Evolutionary conservation across 257 asterid genomes (phyloP).

Genomic region (Penstemon newberryi): DNA sequence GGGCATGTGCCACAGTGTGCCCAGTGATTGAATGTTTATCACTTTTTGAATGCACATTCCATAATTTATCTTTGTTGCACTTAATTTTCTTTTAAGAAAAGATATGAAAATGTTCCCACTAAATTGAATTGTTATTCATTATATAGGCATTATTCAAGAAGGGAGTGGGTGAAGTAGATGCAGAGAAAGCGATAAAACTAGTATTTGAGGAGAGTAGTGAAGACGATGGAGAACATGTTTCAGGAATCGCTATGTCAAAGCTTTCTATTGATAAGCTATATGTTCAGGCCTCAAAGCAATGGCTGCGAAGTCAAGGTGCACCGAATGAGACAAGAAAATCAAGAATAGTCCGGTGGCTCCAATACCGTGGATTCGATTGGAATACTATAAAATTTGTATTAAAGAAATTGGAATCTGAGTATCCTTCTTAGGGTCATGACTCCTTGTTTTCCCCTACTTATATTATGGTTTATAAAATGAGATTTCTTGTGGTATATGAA

Average conservation of each 20-base stretch:
- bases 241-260: slow-evolving; percentile 62
- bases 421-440: no score
- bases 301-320: slow-evolving; percentile 60
- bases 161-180: slow-evolving; percentile 60
- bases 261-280: slow-evolving; percentile 61
- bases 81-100: slow-evolving; percentile 10
- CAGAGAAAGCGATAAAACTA: slow-evolving; percentile 63
- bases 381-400: slow-evolving; percentile 43
- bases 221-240: slow-evolving; percentile 45
- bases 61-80: background rate
- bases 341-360: slow-evolving; percentile 85
- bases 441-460: no score
- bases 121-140: slow-evolving; percentile 9
- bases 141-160: slow-evolving; percentile 61
- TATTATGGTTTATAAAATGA: no score
- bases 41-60: background rate
- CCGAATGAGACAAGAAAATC: slow-evolving; percentile 64
- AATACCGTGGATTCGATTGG: slow-evolving; percentile 91
- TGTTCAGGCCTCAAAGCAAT: slow-evolving; percentile 74
- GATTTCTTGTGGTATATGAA: no score
- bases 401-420: slow-evolving; percentile 57
- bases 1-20: background rate
- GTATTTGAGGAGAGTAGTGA: slow-evolving; percentile 47
- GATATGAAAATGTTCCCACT: slow-evolving; percentile 9
- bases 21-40: background rate